Base-by-base conservation (phyloP, 148 eudicot genomes). In the Oxyria digyna region DNA sequence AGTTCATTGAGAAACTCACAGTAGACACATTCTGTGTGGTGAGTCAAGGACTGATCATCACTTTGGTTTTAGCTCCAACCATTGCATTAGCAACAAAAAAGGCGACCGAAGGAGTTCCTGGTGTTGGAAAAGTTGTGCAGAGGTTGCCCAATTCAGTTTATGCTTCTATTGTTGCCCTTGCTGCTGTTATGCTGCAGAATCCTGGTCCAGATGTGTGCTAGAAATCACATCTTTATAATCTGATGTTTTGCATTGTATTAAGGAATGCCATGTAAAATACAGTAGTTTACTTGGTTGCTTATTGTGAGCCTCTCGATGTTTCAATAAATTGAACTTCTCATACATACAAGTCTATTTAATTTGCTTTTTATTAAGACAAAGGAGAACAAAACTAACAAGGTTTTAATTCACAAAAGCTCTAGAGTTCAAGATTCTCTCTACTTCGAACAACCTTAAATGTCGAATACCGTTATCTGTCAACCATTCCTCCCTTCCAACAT, bases 101-200 rank as follows among this genome's bases (percentile, higher is more conserved):
- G 82, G 75, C 89, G 23, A 87, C 98, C 0, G 98, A 93, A 73
- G 87, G 89, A 4, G 87, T 87, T 55, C 98, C 98, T 0, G 81
- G 79, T 3, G 78, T 93, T 3, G 96, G 96, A n/a, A 87, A 83
- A 67, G 82, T 89, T 70, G 87, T 93, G 52, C 85, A 93, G 69
- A 93, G 80, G 81, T n/a, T 93, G 59, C 98, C 98, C 15, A 90
- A 66, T 83, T 76, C 96, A 20, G 79, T 88, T 43, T 90, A 86
- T 70, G 95, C 96, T 3, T 83, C 96, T 32, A 85, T 93, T 1
- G 88, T 89, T 62, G 88, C 96, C 6, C 80, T 89, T 26, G 85
- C 79, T 37, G 80, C 85, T 26, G 88, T 89, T 50, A 68, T 79
- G 52, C 31, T 87, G 75, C 96, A 89, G 63, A 80, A 78, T 20